Evolutionary conservation across 1,139 yeast species (phyloP), one percentile per base, ranked within the genome.

Genomic region (Geotrichum bryndzae): DNA sequence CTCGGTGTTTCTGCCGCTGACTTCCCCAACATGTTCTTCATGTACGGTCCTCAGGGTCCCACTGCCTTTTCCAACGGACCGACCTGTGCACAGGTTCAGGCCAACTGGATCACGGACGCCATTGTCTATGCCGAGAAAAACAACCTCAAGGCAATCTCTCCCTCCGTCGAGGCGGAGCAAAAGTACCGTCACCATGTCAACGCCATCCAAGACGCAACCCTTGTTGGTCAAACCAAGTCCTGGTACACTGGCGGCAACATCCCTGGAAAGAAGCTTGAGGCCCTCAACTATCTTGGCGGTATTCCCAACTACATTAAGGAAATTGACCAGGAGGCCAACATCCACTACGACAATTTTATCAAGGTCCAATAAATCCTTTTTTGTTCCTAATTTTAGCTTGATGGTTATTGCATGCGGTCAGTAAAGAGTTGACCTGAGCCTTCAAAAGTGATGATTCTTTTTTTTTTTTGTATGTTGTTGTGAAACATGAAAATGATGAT

Each of bases 41-140:
- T 70, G 54, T 72, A 72, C 60, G 75, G 76, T 8, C 75, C 75
- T n/a, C 74, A 71, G 52, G 73, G 70, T 2, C 76, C 76, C 18
- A 72, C 74, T 27, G 70, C 73, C 7, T 70, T 72, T 59, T 65
- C 68, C 54, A 72, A 72, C 62, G 74, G 73, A 22, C 65, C 65
- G 27, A 60, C 65, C 8, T 62, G 65, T 33, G 65, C 65, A 10
- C 65, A 62, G 45, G 35, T 62, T 31, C 65, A 62, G 51, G 59
- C 63, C 46, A 52, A 62, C 41, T 62, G 61, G 60, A 60, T 62
- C 41, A 60, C 60, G n/a, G 61, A 62, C 41, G 59, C 59, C 45
- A 60, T 62, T 51, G 41, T 31, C 18, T 56, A 55, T 46, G 45
- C 54, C 22, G 61, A 58, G 11, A 56, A 55, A 10, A 23, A 60